Evolutionary conservation across 257 asterid species (phyloP).

Genomic region (Paulownia fortunei): DNA sequence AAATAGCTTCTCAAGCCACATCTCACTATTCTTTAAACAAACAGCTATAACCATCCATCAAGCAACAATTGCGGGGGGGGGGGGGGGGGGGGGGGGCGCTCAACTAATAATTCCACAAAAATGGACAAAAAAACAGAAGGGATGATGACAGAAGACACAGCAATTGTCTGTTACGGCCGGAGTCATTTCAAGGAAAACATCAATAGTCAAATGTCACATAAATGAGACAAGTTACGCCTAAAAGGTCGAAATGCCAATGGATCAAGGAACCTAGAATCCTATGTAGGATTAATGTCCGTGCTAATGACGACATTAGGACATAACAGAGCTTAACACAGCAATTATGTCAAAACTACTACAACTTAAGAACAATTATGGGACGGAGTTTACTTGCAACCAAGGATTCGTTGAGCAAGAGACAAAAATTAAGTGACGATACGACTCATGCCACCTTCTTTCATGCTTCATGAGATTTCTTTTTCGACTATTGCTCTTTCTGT

Average conservation of each 20-base stretch:
- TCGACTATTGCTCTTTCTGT: neutral
- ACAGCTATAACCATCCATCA: too few species aligned
- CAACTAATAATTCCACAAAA: neutral
- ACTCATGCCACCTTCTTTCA: neutral
- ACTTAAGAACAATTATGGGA: neutral
- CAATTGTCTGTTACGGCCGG: neutral
- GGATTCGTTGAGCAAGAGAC: neutral
- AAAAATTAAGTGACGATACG: neutral
- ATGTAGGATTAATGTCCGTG: neutral
- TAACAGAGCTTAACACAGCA: neutral
- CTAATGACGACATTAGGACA: neutral
- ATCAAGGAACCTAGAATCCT: neutral
- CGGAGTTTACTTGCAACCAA: neutral
- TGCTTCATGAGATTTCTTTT: neutral
- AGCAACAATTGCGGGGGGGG: too few species aligned
- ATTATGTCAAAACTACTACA: neutral
- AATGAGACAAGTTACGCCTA: neutral
- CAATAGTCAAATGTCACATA: neutral
- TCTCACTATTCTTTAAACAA: too few species aligned
- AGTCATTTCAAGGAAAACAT: neutral
- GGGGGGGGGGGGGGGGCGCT: too few species aligned
- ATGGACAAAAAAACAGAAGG: neutral
- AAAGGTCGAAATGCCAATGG: neutral
- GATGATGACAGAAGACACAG: neutral
- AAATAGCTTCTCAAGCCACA: too few species aligned